Evolutionary conservation across 192 early-diverging fungal genomes (phyloP), one percentile per base, ranked within the genome.

Genomic region (Funneliformis geosporum): DNA sequence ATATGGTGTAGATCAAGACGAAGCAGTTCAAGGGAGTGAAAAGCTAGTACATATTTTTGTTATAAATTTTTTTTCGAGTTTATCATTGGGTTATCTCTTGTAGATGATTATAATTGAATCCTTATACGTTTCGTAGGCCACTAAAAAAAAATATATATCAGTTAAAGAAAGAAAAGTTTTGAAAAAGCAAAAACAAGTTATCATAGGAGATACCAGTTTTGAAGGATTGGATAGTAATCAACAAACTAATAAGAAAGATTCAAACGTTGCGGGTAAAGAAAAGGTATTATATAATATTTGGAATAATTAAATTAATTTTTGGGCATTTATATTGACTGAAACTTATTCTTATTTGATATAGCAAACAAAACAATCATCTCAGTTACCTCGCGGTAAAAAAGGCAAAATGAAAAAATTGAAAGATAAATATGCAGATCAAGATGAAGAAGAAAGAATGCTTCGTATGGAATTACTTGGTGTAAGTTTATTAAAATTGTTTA

Each of bases 381-480:
- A 84, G 16, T 64, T 80, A 43, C 83, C 90, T 14, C 95, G 97
- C 60, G 97, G 97, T 28, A 95, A 97, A 80, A 92, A 91, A 73
- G 90, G 92, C 47, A 98, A 98, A 85, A 79, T 91, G 42, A 94
- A 94, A 88, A 98, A 98, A 85, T 89, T 95, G 28, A 97, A 97
- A 83, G 91, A 91, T 43, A 98, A 97, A 84, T 99, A 99, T 83
- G 93, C 88, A 5, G 97, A 98, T 82, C 94, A 96, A 84, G 96
- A 97, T 75, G 97, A 99, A 44, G 96, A 97, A 65, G 97, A 99
- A 73, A 88, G 92, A 38, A 86, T 92, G 77, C 80, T 96, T 43
- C 91, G 94, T 71, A 90, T 96, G 90, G 88, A 94, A 27, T 78
- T 99, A 18, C 83, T 98, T 42, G 94, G 91, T 9, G 89, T 91